Evolutionary conservation across 306 rosid genomes (phyloP), one percentile per base, ranked within the genome.

Genomic region (Vigna nakashimae): DNA sequence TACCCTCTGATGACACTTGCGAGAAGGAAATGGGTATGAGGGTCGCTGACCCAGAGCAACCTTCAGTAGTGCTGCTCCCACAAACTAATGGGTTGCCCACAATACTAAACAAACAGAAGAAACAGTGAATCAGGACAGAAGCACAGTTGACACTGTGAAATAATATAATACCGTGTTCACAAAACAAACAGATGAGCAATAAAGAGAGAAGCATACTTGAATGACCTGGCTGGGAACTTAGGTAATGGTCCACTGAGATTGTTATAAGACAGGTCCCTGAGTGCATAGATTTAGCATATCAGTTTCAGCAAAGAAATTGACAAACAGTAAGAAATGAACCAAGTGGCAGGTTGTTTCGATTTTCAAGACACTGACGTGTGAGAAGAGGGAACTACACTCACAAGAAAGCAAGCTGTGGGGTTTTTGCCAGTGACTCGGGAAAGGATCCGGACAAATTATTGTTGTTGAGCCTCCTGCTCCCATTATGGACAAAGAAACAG

Each of bases 251-350:
- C 98, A 84, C 92, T 89, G 49, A 95, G 98, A 91, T 92, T 92
- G 89, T 95, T 95, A 81, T 76, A 95, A 77, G 98, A 95, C 88
- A 95, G 88, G 89, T 95, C 98, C 92, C 98, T 95, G 95, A 56
- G 83, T 34, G 77, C 32, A 52, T n/a, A 71, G 78, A 79, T 75
- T 81, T 10, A 69, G 49, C 74, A 70, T 56, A 81, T 69, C 63
- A 53, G 20, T 69, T 74, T 72, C 28, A 79, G 67, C 62, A 50
- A 34, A 40, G 32, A 65, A 65, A 18, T 62, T 12, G 11, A 43
- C 55, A 65, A 60, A 52, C 7, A 53, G 53, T 77, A 85, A 65
- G 75, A 69, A 62, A 10, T 50, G 36, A 78, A 58, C 51, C 56
- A 85, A 73, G 87, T 80, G 65, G 70, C 79, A 74, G 42, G 56